phyloP scores from a whole-genome alignment of 768 basidiomycete species.

The Leccinum imitatum region DNA sequence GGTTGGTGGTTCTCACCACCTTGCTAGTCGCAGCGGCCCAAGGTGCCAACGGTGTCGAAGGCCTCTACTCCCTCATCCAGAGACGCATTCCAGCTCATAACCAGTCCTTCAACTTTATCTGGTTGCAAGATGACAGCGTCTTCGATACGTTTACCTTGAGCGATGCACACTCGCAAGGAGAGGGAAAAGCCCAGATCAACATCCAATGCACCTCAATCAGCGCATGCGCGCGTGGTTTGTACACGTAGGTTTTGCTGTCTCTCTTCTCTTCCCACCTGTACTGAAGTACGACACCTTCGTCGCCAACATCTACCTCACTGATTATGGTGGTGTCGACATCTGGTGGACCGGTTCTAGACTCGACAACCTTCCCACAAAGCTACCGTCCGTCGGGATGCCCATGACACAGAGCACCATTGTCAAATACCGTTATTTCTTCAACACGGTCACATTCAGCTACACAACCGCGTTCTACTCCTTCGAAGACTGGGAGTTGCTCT shows the following conservation, averaged over 20 bases:
- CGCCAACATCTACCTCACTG: constrained; percentile 34
- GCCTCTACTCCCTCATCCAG: neutral
- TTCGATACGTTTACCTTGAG: neutral
- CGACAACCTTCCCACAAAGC: constrained; percentile 25
- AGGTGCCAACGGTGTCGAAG: neutral
- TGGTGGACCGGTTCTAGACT: constrained; percentile 46
- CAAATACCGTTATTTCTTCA: constrained; percentile 36
- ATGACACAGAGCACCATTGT: constrained; percentile 36
- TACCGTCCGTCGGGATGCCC: constrained; percentile 33
- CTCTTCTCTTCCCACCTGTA: neutral
- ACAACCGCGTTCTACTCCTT: constrained; percentile 37
- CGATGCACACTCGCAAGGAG: constrained; percentile 11
- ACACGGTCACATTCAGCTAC: neutral
- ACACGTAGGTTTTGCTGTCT: neutral
- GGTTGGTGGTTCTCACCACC: neutral
- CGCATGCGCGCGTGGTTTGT: constrained; percentile 14
- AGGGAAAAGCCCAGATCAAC: constrained; percentile 20
- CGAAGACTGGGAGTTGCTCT: constrained; percentile 38
- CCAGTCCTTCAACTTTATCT: neutral
- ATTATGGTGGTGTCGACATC: constrained; percentile 39
- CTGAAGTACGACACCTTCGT: neutral
- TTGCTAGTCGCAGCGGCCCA: neutral
- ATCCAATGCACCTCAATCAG: constrained; percentile 37
- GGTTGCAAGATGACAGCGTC: neutral
- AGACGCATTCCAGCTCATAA: neutral